Evolutionary conservation across 192 early-diverging fungal species (phyloP).

Genomic region (Rhizophagus prolifer): DNA sequence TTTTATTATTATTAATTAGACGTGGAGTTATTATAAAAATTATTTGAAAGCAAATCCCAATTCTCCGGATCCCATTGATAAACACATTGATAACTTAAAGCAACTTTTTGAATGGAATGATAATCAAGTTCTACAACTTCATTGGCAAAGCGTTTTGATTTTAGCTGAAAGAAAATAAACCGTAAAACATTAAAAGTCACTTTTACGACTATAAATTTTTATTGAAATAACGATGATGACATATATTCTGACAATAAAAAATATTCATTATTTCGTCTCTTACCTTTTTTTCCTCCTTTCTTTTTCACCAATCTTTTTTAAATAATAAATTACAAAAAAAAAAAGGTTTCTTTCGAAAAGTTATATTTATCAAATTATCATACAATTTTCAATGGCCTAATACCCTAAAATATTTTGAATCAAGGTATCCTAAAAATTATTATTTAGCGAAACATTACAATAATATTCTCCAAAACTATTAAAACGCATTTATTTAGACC

Average conservation of each 20-base stretch:
- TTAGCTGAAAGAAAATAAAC: slow-evolving; percentile 31
- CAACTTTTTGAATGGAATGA: slow-evolving; percentile 27
- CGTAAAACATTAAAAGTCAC: too few species aligned
- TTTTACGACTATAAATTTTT: background rate
- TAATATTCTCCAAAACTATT: too few species aligned
- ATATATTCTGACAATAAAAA: background rate
- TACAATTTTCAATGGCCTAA: background rate
- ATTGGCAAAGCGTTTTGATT: slow-evolving; percentile 55
- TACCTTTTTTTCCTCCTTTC: too few species aligned
- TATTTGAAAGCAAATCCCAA: slow-evolving; percentile 40
- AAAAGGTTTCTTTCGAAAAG: background rate
- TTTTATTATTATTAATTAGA: slow-evolving; percentile 8
- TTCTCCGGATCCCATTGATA: slow-evolving; percentile 48
- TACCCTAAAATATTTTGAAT: background rate
- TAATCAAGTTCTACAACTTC: slow-evolving; percentile 39
- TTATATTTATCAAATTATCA: background rate
- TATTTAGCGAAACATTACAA: too few species aligned
- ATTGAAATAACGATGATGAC: background rate
- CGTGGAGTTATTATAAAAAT: slow-evolving; percentile 58
- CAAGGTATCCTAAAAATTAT: background rate
- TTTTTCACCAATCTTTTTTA: too few species aligned
- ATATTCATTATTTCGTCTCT: too few species aligned
- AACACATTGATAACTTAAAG: slow-evolving; percentile 37
- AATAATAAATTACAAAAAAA: background rate
- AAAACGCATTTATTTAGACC: too few species aligned